Evolutionary conservation across 805 yeast genomes (phyloP), one percentile per base, ranked within the genome.

Genomic region (Hanseniaspora osmophila): DNA sequence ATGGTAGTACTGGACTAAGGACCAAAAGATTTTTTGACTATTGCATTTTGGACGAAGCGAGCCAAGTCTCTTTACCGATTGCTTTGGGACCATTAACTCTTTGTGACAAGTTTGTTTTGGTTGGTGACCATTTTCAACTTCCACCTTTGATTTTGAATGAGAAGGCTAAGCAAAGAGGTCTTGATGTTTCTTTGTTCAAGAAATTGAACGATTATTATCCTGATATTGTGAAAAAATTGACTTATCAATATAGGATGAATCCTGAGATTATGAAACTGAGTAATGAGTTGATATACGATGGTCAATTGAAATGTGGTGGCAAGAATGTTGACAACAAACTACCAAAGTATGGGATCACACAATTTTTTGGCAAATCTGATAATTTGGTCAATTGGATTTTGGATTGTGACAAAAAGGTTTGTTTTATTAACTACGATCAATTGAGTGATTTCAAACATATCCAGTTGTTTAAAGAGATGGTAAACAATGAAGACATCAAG

Each of bases 1-100:
- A 61, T n/a, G n/a, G n/a, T n/a, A n/a, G n/a, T n/a, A n/a, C n/a
- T n/a, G n/a, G n/a, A 58, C 41, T 41, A 52, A 1, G 27, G 55
- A 41, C 50, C 57, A 54, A 67, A 54, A 61, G 75, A 32, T 69
- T 65, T 13, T 92, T 92, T 61, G 98, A 92, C 56, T 90, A 84
- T 57, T 94, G 96, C 57, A 87, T 92, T 38, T 73, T 92, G 40
- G 99, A 92, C 60, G 99, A 92, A 60, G 97, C 97, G 0, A 87
- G 96, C 1, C 98, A 92, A 57, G 84, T 90, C 0, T 81, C 96
- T 0, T 70, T 90, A 70, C 98, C 99, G 0, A 71, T 84, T 6
- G 83, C 94, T 53, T 61, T 92, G 29, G 98, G 97, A 0, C 97
- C 98, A 0, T 60, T 92, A 41, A 62, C 87, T 30, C 75, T 73